Base-by-base conservation (phyloP, 768 basidiomycete genomes). In the Lentinula lateritia region DNA sequence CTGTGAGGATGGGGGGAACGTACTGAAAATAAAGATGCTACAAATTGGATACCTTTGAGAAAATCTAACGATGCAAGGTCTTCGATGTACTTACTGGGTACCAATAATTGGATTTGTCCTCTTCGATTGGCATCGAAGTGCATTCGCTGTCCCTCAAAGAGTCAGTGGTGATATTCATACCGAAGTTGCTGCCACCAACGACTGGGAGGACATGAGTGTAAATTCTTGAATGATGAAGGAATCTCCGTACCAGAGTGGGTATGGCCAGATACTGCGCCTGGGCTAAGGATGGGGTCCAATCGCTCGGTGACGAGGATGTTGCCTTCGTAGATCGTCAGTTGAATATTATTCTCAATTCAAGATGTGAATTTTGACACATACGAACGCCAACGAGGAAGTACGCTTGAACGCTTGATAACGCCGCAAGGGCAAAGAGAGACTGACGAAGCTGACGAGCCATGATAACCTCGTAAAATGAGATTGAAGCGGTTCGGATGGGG, bases 1-100 rank as follows among this genome's bases (percentile, higher is more conserved):
- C 28, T 41, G 41, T 13, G 39, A 20, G 35, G 35, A 20, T 52
- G 1, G 6, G 15, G 56, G 56, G 34, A 38, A 66, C 76, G 48
- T 62, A 81, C 80, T 82, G 77, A 68, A 83, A 83, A 67, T 83
- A 83, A 39, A 83, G 68, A 58, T 79, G 76, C 79, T 82, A 53
- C 61, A 46, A 59, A n/a, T 36, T 41, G 16, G 15, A 67, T 42
- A 58, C 63, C 18, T 66, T 52, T 52, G 36, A 28, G 1, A 52
- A 57, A 16, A n/a, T 39, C 55, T 23, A 10, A n/a, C 39, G 36
- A 58, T 48, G 46, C 6, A 8, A 43, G 35, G 48, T 20, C 38
- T 16, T 9, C 55, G 39, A 8, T 48, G 23, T 18, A 73, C 77
- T 50, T 63, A 81, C 80, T 52, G 80, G 80, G 63, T 78, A 77